These are phyloP conservation scores for Senna tora DNA, from an alignment of 306 rosid species.

Conservation along the genomic window DNA sequence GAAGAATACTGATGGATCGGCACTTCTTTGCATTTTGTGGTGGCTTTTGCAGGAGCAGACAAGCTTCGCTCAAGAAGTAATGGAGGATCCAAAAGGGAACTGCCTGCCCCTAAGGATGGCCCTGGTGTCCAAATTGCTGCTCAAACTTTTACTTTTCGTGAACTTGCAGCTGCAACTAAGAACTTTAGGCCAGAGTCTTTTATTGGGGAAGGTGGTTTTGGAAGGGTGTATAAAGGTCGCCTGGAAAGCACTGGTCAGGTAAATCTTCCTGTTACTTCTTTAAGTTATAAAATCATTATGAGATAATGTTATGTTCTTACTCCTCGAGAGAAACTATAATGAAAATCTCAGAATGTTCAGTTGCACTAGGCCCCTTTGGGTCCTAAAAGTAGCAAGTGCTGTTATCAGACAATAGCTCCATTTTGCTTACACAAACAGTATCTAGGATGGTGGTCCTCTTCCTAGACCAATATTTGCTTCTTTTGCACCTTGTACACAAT, in stretches of 20 bases:
- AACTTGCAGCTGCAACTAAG: constrained; percentile 78
- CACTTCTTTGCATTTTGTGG: constrained; percentile 30
- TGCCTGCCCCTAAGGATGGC: constrained; percentile 59
- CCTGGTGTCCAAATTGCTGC: constrained; percentile 78
- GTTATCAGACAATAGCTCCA: not conserved
- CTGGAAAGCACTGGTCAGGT: constrained; percentile 88
- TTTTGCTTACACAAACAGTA: not conserved
- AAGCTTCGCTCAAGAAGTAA: constrained; percentile 63
- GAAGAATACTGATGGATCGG: constrained; percentile 35
- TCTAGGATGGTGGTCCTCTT: not conserved
- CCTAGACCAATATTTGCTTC: not conserved
- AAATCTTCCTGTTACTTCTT: constrained; percentile 25
- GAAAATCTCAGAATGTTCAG: not conserved
- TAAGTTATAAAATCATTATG: not conserved
- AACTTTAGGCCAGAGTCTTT: constrained; percentile 81
- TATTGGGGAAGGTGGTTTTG: constrained; percentile 95
- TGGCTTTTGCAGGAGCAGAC: constrained; percentile 63
- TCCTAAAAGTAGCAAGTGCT: not conserved
- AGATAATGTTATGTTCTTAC: not conserved
- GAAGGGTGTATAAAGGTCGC: constrained; percentile 87
- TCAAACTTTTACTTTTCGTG: constrained; percentile 87
- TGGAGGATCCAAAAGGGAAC: constrained; percentile 69
- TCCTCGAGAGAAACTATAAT: not conserved
- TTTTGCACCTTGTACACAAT: not conserved
- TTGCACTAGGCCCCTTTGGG: constrained; percentile 2